A percentile compares a stretch with the other conserved stretches of the same genome.
Conservation (phyloP, 2,329 filamentous ascomycete genomes). For the Nothophoma quercina region DNA sequence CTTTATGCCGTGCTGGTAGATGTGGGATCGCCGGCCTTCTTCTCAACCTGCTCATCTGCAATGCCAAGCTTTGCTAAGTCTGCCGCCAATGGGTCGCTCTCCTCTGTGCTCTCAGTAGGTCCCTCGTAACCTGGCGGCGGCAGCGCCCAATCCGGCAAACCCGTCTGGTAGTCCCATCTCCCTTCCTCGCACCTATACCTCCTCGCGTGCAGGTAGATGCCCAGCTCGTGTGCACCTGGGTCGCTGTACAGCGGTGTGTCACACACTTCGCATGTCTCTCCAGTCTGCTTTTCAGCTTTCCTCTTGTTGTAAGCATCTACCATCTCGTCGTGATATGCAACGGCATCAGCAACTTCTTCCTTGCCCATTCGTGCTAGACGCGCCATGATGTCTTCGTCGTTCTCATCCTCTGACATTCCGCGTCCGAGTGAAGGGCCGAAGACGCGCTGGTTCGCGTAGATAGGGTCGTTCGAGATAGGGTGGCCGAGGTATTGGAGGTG, state of each 20-base stretch:
- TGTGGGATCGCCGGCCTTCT: background rate
- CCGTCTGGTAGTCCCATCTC: conserved; percentile 85
- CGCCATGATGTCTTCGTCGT: conserved; percentile 89
- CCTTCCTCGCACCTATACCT: conserved; percentile 86
- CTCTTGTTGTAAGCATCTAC: conserved; percentile 87
- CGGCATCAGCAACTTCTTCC: conserved; percentile 86
- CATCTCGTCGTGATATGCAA: conserved; percentile 94
- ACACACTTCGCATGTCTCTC: conserved; percentile 80
- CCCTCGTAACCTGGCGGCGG: conserved; percentile 77
- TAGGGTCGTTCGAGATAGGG: conserved; percentile 96
- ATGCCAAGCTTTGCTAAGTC: conserved; percentile 53
- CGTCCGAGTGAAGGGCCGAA: conserved; percentile 83
- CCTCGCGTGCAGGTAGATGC: conserved; percentile 91
- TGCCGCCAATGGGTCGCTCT: conserved; percentile 56
- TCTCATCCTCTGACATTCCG: conserved; percentile 70
- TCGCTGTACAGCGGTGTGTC: conserved; percentile 92
- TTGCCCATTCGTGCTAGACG: conserved; percentile 91
- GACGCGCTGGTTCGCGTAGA: conserved; percentile 93
- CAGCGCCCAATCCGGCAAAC: conserved; percentile 84
- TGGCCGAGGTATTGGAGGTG: conserved; percentile 94
- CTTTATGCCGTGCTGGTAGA: background rate
- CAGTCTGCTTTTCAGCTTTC: conserved; percentile 93
- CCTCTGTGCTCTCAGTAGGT: conserved; percentile 68
- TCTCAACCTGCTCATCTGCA: conserved; percentile 31
- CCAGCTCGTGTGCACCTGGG: conserved; percentile 86